A percentile compares a stretch with the other conserved stretches of the same genome.
Evolutionary conservation across 306 rosid species (phyloP).

Genomic region (Bauhinia variegata): DNA sequence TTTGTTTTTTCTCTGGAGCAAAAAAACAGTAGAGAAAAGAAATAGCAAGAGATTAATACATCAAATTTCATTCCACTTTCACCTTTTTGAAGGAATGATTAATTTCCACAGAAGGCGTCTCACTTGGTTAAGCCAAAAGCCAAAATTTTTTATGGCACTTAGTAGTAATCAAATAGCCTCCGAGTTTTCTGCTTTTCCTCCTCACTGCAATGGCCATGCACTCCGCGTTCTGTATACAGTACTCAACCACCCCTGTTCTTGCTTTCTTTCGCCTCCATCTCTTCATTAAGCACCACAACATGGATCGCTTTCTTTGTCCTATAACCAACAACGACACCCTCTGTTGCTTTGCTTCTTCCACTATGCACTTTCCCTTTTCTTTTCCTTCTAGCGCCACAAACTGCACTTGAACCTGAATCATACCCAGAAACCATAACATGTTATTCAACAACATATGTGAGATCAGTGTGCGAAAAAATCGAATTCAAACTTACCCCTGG

Average conservation of each 20-base stretch:
- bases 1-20: neutral
- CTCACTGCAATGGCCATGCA: slow-evolving; percentile 91
- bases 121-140: slow-evolving; percentile 76
- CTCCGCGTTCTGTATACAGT: slow-evolving; percentile 76
- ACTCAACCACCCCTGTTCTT: slow-evolving; percentile 49
- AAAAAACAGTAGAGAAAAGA: neutral
- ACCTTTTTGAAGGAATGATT: too few relatives aligned
- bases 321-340: slow-evolving; percentile 67
- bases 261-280: slow-evolving; percentile 42
- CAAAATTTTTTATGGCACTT: slow-evolving; percentile 86
- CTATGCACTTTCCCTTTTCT: slow-evolving; percentile 66
- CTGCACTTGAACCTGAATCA: slow-evolving; percentile 64
- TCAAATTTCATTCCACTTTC: too few relatives aligned
- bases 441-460: neutral
- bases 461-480: too few relatives aligned
- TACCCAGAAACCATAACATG: neutral
- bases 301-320: slow-evolving; percentile 68
- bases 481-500: slow-evolving; percentile 60
- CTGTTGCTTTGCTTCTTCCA: slow-evolving; percentile 75
- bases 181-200: slow-evolving; percentile 69
- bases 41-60: neutral
- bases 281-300: slow-evolving; percentile 49
- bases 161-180: slow-evolving; percentile 92
- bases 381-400: slow-evolving; percentile 64
- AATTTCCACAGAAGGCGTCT: neutral